Conservation (phyloP, 2,329 filamentous ascomycete genomes). For the Stachybotrys echinatus region DNA sequence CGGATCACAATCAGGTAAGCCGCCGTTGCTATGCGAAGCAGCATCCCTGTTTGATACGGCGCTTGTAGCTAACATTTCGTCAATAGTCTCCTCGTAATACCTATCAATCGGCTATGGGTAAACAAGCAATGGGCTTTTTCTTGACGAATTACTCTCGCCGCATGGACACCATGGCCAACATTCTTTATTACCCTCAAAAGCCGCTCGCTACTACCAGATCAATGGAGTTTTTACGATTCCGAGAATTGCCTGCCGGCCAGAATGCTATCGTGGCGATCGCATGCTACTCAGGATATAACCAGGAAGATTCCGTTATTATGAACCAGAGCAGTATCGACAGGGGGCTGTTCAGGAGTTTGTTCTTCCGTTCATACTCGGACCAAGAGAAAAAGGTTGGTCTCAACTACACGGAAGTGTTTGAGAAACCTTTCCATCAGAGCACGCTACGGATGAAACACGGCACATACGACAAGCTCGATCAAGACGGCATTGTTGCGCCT, state of each 20-base stretch:
- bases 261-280: conserved; percentile 98
- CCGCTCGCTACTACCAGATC: conserved; percentile 91
- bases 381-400: conserved; percentile 95
- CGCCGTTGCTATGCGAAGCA: background rate
- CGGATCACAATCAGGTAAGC: conserved; percentile 87
- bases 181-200: conserved; percentile 98
- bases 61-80: conserved; percentile 21
- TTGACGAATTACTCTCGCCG: conserved; percentile 93
- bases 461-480: conserved; percentile 95
- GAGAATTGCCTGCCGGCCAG: conserved; percentile 92
- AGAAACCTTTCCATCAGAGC: conserved; percentile 85
- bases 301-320: conserved; percentile 99
- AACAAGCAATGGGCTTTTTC: conserved; percentile 99
- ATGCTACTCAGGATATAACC: conserved; percentile 97
- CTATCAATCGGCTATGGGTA: conserved; percentile 99
- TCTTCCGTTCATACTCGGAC: conserved; percentile 96
- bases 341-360: conserved; percentile 93
- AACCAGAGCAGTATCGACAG: conserved; percentile 99
- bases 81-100: conserved; percentile 90
- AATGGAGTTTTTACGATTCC: conserved; percentile 98
- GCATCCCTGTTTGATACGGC: background rate
- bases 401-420: conserved; percentile 87
- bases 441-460: conserved; percentile 91
- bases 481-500: conserved; percentile 90
- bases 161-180: conserved; percentile 99